Evolutionary conservation across 371 early-diverging fungal species (phyloP).

Genomic region (Batkoa obscura): DNA sequence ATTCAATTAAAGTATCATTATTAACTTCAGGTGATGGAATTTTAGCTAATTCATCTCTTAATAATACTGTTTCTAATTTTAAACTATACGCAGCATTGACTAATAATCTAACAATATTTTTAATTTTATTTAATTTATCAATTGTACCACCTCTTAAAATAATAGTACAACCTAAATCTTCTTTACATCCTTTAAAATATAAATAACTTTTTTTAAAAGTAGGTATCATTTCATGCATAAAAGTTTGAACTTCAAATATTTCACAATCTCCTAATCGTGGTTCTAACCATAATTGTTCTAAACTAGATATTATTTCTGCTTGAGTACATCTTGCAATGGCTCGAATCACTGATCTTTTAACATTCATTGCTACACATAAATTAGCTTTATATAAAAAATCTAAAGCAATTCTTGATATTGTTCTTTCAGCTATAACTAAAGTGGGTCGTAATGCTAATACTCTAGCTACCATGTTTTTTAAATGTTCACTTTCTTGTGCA

Average conservation of each 20-base stretch:
- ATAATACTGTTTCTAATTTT: constrained; percentile 58
- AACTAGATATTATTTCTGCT: constrained; percentile 57
- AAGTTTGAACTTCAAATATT: constrained; percentile 48
- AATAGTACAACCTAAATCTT: constrained; percentile 64
- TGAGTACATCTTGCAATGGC: constrained; percentile 65
- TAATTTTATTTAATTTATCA: constrained; percentile 38
- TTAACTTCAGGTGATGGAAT: neutral
- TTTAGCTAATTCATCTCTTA: constrained; percentile 44
- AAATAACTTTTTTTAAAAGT: constrained; percentile 65
- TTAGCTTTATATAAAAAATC: constrained; percentile 57
- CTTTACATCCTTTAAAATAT: constrained; percentile 62
- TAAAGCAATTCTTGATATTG: constrained; percentile 56
- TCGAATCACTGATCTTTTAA: constrained; percentile 59
- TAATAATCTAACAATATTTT: constrained; percentile 55
- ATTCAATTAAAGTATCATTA: neutral
- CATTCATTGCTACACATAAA: constrained; percentile 58
- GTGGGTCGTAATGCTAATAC: constrained; percentile 53
- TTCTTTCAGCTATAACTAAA: constrained; percentile 55
- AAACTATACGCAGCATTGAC: constrained; percentile 65
- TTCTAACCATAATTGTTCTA: constrained; percentile 44
- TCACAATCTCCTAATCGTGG: constrained; percentile 59
- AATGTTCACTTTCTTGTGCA: constrained; percentile 65
- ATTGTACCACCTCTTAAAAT: constrained; percentile 60
- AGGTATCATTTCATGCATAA: constrained; percentile 49
- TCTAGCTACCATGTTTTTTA: constrained; percentile 50